Base-by-base conservation (phyloP, 495 filamentous ascomycete genomes). In the Aspergillus affinis region DNA sequence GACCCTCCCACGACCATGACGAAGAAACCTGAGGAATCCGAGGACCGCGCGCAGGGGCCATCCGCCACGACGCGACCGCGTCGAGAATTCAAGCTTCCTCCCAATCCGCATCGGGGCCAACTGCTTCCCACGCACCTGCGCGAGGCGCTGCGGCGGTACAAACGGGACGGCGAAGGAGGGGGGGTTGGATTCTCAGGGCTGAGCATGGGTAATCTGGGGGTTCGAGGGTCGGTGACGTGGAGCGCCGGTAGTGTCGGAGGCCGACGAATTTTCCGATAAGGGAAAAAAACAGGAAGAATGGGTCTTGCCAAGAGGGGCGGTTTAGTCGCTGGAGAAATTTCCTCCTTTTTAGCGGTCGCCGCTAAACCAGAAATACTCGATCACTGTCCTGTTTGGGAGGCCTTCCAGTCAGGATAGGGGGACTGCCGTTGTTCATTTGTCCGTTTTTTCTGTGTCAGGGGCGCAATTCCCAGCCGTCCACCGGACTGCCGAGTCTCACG, bases 81-180 rank as follows among this genome's bases (percentile, higher is more conserved):
- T 36, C 32, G 32, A 8, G 32, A 36, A 50, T 70, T 75, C 61
- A 71, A 70, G 36, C 66, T 65, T 2, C 74, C 76, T 18, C 70
- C 77, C 4, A 80, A 80, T 48, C 78, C 76, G 0, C 76, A 84
- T 63, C 82, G 86, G 17, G 91, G 88, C 0, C 90, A 91, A 15
- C 70, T 97, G 48, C 81, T 90, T 26, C 91, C 92, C 0, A 86
- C 92, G 57, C 92, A 96, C 77, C 74, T 97, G 41, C 80, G 90
- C 21, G 90, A 96, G 70, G 90, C 90, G 12, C 74, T 89, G 26
- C 80, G 91, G 55, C 82, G 92, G 55, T 88, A 88, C 63, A 89
- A 88, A 70, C 82, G 82, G 49, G 80, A 87, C 65, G 73, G 79
- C 15, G 78, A 84, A 53, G 81, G 84, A 4, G 91, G 90, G 23